Base-by-base conservation (phyloP, 257 asterid species). In the Henckelia pumila region DNA sequence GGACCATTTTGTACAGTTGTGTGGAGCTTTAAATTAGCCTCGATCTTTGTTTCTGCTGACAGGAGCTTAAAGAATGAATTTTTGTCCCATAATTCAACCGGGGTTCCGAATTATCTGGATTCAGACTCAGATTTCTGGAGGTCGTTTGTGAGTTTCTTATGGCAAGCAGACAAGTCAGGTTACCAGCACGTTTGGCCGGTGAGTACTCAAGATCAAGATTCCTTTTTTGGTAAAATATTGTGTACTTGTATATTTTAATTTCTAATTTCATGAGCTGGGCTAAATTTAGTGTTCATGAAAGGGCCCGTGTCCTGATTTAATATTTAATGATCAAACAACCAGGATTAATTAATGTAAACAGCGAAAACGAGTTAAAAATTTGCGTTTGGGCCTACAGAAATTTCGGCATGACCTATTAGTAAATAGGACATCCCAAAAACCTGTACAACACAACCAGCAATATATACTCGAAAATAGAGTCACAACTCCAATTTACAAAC, bases 131-230 rank as follows among this genome's bases (percentile, higher is more conserved):
- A 69, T 50, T 64, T 70, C 21, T 59, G 77, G 9, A 47, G 79
- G 5, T 22, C 76, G 63, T 49, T 85, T 23, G 55, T 78, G 66
- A 81, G 84, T 65, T 92, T 82, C 82, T n/a, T 87, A 23, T 89
- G 96, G 98, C 91, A 80, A 77, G 75, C 81, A 7, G 49, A 80
- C 69, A 35, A 75, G 76, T 80, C 92, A 19, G 98, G 92, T 50
- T 92, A 87, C 86, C 84, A 84, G 2, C 98, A 85, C 70, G 86
- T 85, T 78, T 92, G 98, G 98, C 98, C 98, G 88, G 98, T 89
- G 81, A 87, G 90, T 35, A 8, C 4, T 84, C 71, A 2, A 4
- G 50, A 32, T 70, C 53, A 50, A 58, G 6, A 47, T 59, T 69
- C 61, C 19, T 35, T 19, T 55, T 6, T 32, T 35, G 47, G 8